Evolutionary conservation across 1,284 basidiomycete genomes (phyloP), one percentile per base, ranked within the genome.

Genomic region (Sphaerobolus stellatus): DNA sequence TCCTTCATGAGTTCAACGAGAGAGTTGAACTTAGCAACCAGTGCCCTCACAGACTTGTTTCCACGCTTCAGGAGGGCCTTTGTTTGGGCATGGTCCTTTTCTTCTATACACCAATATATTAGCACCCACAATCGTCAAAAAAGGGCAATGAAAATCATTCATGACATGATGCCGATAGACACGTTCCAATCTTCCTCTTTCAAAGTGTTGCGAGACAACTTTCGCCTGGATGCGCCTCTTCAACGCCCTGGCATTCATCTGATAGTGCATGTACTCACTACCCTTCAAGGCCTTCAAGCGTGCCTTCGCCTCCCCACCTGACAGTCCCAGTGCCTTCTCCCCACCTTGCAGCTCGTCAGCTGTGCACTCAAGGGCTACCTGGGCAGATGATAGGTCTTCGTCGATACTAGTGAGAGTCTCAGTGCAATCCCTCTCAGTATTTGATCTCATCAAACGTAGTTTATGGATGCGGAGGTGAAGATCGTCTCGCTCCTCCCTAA

Each of bases 161-260:
- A n/a, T n/a, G n/a, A n/a, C n/a, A n/a, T n/a, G n/a, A n/a, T 40
- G 40, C 2, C 50, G 20, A 30, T 58, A 58, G 1, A 49, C 14
- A 24, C 48, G 11, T 30, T 58, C 3, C 2, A 58, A 18, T 29
- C 56, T 45, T 36, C 47, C 56, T 13, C 52, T 13, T 25, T 58
- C 56, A 45, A 58, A 58, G 25, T 57, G 51, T 8, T 31, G 38
- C 28, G 48, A 45, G 20, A 44, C 28, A n/a, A 58, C 38, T 3
- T 22, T 13, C 11, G 52, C 56, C 2, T 50, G 44, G 20, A 58
- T 50, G 27, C 50, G 28, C 28, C 49, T 44, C 44, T 58, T 58
- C 20, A 58, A 24, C 8, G 57, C 57, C 18, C 44, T 40, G 5
- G 57, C 56, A 49, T 58, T 58, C 51, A 59, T 54, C 16, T 20